Conservation (phyloP, 2,329 filamentous ascomycete species). For the Pseudocercospora ulei region DNA sequence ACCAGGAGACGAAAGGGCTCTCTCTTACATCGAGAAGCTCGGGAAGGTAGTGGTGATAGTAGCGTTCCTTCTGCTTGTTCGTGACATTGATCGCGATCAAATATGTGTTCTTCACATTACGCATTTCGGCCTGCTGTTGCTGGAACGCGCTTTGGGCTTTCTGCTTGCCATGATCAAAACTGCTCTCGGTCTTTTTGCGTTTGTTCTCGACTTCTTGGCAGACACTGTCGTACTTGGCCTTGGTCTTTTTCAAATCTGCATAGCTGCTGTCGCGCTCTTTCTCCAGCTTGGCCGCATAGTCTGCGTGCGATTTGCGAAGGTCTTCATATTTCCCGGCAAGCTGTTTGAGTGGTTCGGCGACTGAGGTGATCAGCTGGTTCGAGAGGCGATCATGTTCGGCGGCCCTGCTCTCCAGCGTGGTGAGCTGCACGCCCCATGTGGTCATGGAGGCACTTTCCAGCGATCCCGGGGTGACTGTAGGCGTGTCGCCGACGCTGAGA, state of each 20-base stretch:
- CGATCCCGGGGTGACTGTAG: constrained; percentile 85
- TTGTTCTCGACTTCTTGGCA: constrained; percentile 92
- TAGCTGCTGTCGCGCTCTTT: constrained; percentile 80
- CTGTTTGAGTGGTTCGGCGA: constrained; percentile 78
- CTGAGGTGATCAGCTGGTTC: constrained; percentile 63
- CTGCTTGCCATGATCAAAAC: constrained; percentile 74
- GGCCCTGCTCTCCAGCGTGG: constrained; percentile 76
- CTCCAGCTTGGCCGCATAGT: constrained; percentile 80
- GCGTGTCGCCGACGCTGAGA: constrained; percentile 87
- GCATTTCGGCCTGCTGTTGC: constrained; percentile 88
- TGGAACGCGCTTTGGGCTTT: constrained; percentile 89
- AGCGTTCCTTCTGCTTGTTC: constrained; percentile 94
- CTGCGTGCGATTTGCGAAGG: constrained; percentile 77
- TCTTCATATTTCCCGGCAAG: constrained; percentile 73
- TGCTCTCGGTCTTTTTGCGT: constrained; percentile 86
- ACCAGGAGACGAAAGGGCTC: constrained; percentile 1
- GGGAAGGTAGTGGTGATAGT: constrained; percentile 93
- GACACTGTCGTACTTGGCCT: constrained; percentile 81
- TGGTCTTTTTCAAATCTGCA: constrained; percentile 75
- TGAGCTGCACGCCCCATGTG: constrained; percentile 91
- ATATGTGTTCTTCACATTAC: constrained; percentile 97
- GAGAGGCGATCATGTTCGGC: constrained; percentile 81
- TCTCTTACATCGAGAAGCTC: constrained; percentile 71
- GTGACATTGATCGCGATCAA: constrained; percentile 91
- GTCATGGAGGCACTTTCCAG: constrained; percentile 93